Evolutionary conservation across 2,329 filamentous ascomycete species (phyloP), one percentile per base, ranked within the genome.

Genomic region (Xylaria sp.): DNA sequence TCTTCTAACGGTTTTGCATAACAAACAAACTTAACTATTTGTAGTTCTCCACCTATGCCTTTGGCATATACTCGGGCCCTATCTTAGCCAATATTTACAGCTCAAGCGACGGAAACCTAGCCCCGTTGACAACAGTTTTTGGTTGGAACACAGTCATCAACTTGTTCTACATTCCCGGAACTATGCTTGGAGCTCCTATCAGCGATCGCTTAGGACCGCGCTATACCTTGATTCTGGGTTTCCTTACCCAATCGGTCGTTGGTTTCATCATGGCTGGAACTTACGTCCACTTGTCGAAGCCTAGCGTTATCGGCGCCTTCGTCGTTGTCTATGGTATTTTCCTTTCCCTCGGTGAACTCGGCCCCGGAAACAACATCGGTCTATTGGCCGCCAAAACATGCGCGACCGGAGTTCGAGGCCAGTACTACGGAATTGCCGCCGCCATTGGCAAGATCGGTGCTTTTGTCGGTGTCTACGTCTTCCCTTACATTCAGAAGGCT

Each of bases 121-220:
- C 88, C 0, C 86, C 90, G 0, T 82, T 97, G 1, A 95, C 93
- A 76, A 92, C 91, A 70, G 83, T 89, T 11, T 94, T 97, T 69
- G 94, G 93, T 48, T 97, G 93, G 93, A 94, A 93, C 77, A 93
- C 92, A 0, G 86, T 97, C 49, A 89, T 97, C 82, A 97, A 96
- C 79, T 83, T 93, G 70, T 97, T 97, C 80, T 97, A 97, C 80
- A 86, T 97, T 58, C 94, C 93, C 0, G 94, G 94, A 1, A 92
- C 93, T 28, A 84, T 94, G 61, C 80, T 92, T 3, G 94, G 94
- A 23, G 92, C 93, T 0, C 92, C 92, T 65, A 82, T 92, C 6
- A 91, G 89, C 31, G 94, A 97, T 80, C 89, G 86, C 82, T 82
- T 97, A 59, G 94, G 94, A 0, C 93, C 94, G 0, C 90, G 90